Evolutionary conservation across 257 asterid genomes (phyloP), one percentile per base, ranked within the genome.

Genomic region (Knoxia roxburghii): DNA sequence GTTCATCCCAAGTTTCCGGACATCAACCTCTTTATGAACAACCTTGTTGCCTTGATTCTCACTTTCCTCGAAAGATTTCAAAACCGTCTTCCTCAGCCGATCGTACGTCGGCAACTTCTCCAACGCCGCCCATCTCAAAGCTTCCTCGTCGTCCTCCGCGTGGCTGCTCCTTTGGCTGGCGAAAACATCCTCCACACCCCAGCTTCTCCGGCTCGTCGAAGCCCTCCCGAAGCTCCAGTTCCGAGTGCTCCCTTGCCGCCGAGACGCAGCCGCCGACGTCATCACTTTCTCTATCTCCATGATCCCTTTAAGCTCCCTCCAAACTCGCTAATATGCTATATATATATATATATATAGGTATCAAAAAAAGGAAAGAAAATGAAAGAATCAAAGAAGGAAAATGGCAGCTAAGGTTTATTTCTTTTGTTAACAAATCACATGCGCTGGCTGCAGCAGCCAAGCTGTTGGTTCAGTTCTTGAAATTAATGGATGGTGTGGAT

Each of bases 21-120:
- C 88, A 73, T 86, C 85, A 18, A 80, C 82, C 63, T 80, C 77
- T 64, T 76, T 65, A 60, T 69, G 85, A 35, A 68, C 77, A 4
- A 50, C 64, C 64, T 73, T 70, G 26, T 63, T 50, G 24, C 71
- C 79, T 24, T 45, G 55, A 49, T 69, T 70, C 17, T 63, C 74
- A 27, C 40, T 56, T 41, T 78, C 82, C 0, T 46, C 24, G 48
- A 71, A 68, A 13, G 82, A 73, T 73, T 78, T 84, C 9, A 92
- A 68, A 0, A 92, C 86, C 0, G 95, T 84, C 56, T 77, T 87
- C 46, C 97, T 74, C 76, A 92, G 65, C 33, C 98, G 68, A 39
- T 92, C 91, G 48, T 87, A 89, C 1, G 98, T 92, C 0, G 98
- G 97, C 1, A 92, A 75, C 77, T 85, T 92, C 68, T 92, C 98